A percentile compares a stretch with the other conserved stretches of the same genome.
Conservation (phyloP, 345 rosid genomes). For the Turritis glabra region DNA sequence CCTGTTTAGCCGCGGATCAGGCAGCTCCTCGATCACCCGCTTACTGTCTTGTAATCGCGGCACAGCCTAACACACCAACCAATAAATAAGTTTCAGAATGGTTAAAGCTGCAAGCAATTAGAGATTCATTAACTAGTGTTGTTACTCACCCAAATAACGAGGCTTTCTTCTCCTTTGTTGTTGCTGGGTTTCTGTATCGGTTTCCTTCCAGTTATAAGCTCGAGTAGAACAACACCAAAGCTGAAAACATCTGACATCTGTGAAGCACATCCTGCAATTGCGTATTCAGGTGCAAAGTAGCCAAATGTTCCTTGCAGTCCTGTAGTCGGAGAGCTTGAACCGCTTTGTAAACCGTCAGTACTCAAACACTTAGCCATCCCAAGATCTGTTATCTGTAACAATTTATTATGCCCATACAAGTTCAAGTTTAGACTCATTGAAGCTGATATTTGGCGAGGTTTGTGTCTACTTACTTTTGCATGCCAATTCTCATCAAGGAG, state of each 20-base stretch:
- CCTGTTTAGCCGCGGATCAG: slow-evolving; percentile 76
- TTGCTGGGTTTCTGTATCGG: slow-evolving; percentile 66
- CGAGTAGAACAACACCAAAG: slow-evolving; percentile 94
- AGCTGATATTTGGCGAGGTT: neutral
- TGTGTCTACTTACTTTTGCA: slow-evolving; percentile 69
- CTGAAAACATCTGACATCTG: slow-evolving; percentile 97
- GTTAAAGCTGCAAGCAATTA: neutral
- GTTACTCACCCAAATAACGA: slow-evolving; percentile 78
- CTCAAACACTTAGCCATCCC: slow-evolving; percentile 93
- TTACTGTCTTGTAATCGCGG: slow-evolving; percentile 76
- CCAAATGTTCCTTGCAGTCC: slow-evolving; percentile 97
- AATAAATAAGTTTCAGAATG: neutral
- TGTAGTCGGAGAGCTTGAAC: slow-evolving; percentile 79
- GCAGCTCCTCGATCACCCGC: slow-evolving; percentile 66
- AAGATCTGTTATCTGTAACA: slow-evolving; percentile 89
- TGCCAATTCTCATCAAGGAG: slow-evolving; percentile 83
- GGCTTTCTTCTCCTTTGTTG: slow-evolving; percentile 88
- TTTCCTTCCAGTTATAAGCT: slow-evolving; percentile 87
- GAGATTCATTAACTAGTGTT: slow-evolving; percentile 6
- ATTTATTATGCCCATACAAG: neutral
- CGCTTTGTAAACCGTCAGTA: slow-evolving; percentile 79
- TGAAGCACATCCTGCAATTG: slow-evolving; percentile 91
- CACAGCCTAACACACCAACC: slow-evolving; percentile 54
- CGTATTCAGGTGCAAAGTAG: slow-evolving; percentile 97
- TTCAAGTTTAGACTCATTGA: neutral